phyloP scores from a whole-genome alignment of 768 basidiomycete species.

The Hypholoma sublateritium region DNA sequence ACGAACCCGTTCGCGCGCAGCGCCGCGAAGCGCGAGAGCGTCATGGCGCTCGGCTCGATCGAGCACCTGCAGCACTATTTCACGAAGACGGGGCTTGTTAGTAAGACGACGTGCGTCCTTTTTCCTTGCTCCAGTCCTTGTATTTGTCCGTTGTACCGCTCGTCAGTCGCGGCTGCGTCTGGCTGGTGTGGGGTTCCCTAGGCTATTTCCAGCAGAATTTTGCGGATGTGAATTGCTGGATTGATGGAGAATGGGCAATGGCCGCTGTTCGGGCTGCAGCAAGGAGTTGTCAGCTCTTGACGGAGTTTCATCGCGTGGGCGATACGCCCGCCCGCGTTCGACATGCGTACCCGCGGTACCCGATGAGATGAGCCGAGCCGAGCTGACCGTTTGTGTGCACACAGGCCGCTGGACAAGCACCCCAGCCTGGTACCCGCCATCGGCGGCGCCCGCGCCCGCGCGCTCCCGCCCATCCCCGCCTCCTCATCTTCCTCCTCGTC shows the following conservation, averaged over 20 bases:
- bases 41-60: slow-evolving; percentile 94
- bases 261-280: too few relatives aligned
- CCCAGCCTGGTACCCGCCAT: slow-evolving; percentile 76
- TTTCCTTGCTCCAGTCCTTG: slow-evolving; percentile 2
- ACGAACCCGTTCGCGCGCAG: slow-evolving; percentile 87
- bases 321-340: not conserved
- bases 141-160: too few relatives aligned
- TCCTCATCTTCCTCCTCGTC: too few relatives aligned
- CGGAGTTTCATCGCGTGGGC: too few relatives aligned
- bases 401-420: slow-evolving; percentile 46
- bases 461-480: too few relatives aligned
- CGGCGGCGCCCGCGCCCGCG: slow-evolving; percentile 39
- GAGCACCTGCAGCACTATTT: slow-evolving; percentile 96
- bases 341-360: too few relatives aligned
- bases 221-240: not conserved
- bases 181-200: too few relatives aligned
- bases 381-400: not conserved
- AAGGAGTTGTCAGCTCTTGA: too few relatives aligned
- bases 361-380: not conserved
- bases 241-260: too few relatives aligned
- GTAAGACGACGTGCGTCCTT: slow-evolving; percentile 65
- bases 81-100: slow-evolving; percentile 79
- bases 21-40: slow-evolving; percentile 91
- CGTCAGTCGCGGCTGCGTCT: too few relatives aligned
- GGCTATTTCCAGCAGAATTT: too few relatives aligned